phyloP scores from a whole-genome alignment of 1,284 basidiomycete species.

The Puccinia hordei region DNA sequence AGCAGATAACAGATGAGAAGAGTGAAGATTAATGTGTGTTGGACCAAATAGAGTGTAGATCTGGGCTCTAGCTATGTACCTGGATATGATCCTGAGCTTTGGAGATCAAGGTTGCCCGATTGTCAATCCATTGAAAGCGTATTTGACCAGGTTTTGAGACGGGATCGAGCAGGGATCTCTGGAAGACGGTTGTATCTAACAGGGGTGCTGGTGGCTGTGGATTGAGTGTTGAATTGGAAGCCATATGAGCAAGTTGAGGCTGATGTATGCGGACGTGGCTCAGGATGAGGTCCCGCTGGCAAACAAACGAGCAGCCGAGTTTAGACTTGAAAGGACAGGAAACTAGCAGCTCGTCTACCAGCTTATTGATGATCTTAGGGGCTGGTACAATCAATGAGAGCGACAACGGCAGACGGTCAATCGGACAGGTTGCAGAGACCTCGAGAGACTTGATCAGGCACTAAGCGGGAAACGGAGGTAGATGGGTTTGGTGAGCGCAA shows the following conservation, averaged over 20 bases:
- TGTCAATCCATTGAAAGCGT: neutral
- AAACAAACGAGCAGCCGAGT: constrained; percentile 25
- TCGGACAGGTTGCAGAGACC: constrained; percentile 52
- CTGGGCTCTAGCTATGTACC: neutral
- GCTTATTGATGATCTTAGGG: constrained; percentile 52
- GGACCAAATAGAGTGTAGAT: no score
- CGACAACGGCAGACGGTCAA: constrained; percentile 51
- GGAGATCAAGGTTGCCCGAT: neutral
- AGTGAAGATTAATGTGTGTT: neutral
- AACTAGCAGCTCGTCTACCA: constrained; percentile 53
- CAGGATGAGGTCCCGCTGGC: constrained; percentile 27
- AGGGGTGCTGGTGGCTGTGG: neutral
- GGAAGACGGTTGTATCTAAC: neutral
- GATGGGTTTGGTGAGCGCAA: neutral
- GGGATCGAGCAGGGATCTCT: neutral
- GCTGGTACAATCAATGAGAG: constrained; percentile 27
- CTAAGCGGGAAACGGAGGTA: neutral
- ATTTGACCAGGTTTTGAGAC: neutral
- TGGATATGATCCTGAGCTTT: neutral
- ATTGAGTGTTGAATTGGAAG: neutral
- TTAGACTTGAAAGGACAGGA: constrained; percentile 42
- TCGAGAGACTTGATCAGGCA: constrained; percentile 52
- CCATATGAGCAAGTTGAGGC: neutral
- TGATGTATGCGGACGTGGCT: constrained; percentile 4
- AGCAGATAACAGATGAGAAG: neutral